phyloP scores from a whole-genome alignment of 306 rosid species.

The Cercis canadensis region DNA sequence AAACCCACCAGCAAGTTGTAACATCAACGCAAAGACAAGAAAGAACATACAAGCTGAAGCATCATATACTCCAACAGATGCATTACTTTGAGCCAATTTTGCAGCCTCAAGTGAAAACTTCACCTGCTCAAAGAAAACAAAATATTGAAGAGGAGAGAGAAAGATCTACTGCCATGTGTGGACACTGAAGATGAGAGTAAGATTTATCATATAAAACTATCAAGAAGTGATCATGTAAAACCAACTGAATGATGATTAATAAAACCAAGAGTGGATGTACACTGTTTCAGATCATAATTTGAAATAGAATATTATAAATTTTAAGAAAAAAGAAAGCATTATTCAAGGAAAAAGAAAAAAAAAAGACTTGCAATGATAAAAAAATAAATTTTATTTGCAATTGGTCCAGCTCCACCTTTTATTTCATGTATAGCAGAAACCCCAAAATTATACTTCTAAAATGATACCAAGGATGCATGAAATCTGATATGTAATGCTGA shows the following conservation, averaged over 20 bases:
- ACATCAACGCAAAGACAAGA: constrained; percentile 12
- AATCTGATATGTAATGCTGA: neutral
- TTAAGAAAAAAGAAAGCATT: constrained; percentile 15
- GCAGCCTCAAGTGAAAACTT: constrained; percentile 91
- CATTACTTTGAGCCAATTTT: constrained; percentile 78
- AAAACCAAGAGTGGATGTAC: neutral
- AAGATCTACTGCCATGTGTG: constrained; percentile 5
- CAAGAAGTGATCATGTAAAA: constrained; percentile 14
- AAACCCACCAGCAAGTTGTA: constrained; percentile 25
- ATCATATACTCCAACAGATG: constrained; percentile 72
- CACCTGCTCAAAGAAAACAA: constrained; percentile 60
- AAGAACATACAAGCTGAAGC: constrained; percentile 79
- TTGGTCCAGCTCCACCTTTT: neutral
- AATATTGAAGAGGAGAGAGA: constrained; percentile 18
- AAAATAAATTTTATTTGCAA: no score
- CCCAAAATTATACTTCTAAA: neutral
- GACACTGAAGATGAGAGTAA: constrained; percentile 8
- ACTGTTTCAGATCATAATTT: constrained; percentile 15
- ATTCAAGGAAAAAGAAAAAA: neutral
- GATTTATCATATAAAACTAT: neutral
- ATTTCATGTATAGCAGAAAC: neutral
- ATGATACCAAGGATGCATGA: neutral
- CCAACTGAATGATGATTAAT: constrained; percentile 7
- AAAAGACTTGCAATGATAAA: neutral
- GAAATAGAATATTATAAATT: constrained; percentile 9